These are phyloP conservation scores for Usnea hakonensis DNA, from an alignment of 495 filamentous ascomycete species.

Conservation along the genomic window DNA sequence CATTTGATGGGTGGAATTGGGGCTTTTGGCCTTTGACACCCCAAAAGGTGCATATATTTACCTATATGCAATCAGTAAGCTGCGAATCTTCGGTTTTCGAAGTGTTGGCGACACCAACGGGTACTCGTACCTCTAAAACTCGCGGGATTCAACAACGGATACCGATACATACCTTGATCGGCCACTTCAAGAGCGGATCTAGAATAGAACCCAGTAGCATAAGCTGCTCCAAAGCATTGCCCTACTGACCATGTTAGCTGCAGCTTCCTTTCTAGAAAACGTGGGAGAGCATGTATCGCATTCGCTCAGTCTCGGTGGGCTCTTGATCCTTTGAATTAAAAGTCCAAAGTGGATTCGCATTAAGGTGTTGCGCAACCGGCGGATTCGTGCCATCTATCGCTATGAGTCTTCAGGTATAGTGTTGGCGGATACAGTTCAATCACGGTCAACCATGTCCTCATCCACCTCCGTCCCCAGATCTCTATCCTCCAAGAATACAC, in stretches of 20 bases:
- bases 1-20: too few species aligned
- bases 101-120: too few species aligned
- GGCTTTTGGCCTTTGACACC: too few species aligned
- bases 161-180: background rate
- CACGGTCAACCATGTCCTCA: conserved; percentile 35
- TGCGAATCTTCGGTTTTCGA: too few species aligned
- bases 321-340: background rate
- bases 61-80: too few species aligned
- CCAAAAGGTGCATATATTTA: too few species aligned
- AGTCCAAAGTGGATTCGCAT: background rate
- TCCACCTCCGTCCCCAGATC: conserved; percentile 78
- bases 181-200: background rate
- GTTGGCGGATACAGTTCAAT: background rate
- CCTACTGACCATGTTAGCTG: background rate
- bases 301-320: background rate
- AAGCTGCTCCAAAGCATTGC: background rate
- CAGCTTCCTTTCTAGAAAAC: background rate
- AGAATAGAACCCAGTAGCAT: background rate
- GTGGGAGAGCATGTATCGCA: background rate
- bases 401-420: background rate
- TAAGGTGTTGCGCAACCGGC: background rate
- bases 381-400: background rate
- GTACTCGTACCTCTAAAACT: too few species aligned
- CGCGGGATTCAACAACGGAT: background rate
- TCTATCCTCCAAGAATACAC: conserved; percentile 69